phyloP scores from a whole-genome alignment of 164 flowering plant species.

The Pachysandra terminalis region DNA sequence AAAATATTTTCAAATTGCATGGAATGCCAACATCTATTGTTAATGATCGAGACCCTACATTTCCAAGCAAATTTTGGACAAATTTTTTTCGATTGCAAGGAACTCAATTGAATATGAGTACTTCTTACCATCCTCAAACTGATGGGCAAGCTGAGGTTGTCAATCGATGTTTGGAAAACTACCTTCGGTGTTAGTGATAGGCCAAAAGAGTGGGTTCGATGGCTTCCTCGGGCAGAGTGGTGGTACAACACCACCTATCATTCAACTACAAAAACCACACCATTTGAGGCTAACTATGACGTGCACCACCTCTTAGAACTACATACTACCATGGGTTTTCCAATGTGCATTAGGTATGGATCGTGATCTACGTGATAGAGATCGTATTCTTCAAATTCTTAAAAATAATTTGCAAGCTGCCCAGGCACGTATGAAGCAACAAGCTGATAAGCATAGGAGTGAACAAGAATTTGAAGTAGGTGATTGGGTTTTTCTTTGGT shows the following conservation, averaged over 20 bases:
- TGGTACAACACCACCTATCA: slow-evolving; percentile 10
- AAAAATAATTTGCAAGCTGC: neutral
- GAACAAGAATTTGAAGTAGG: slow-evolving; percentile 6
- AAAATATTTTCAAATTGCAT: slow-evolving; percentile 2
- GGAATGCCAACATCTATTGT: slow-evolving; percentile 9
- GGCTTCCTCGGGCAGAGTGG: slow-evolving; percentile 7
- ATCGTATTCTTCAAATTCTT: neutral
- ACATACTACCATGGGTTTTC: neutral
- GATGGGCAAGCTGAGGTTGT: slow-evolving; percentile 5
- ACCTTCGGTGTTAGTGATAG: neutral
- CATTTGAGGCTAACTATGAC: slow-evolving; percentile 8
- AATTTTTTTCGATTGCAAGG: slow-evolving; percentile 2
- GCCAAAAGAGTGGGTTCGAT: neutral
- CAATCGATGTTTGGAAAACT: neutral
- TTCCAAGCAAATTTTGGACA: slow-evolving; percentile 7
- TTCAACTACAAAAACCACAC: slow-evolving; percentile 2
- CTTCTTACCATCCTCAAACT: neutral
- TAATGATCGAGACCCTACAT: slow-evolving; percentile 9
- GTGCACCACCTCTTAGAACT: neutral
- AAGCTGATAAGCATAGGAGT: neutral
- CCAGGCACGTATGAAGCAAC: slow-evolving; percentile 3
- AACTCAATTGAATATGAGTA: neutral
- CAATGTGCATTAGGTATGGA: neutral
- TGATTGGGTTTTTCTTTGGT: slow-evolving; percentile 9
- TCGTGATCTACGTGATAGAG: neutral